phyloP scores from a whole-genome alignment of 306 rosid genomes.

The Trifolium pratense region DNA sequence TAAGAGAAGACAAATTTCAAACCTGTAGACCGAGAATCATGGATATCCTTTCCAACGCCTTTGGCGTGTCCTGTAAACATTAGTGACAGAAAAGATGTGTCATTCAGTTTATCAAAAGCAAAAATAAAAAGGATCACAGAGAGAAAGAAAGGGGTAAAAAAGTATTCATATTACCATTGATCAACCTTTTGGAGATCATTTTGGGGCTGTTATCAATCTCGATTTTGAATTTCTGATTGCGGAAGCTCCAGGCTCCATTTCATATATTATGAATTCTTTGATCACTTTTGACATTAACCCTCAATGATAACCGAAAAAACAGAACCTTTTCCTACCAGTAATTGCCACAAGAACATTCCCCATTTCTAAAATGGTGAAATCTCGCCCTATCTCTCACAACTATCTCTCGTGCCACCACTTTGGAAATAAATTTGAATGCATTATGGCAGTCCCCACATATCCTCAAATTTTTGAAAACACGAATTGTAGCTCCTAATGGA shows the following conservation, averaged over 20 bases:
- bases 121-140: conserved; percentile 18
- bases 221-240: conserved; percentile 27
- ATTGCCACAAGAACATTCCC: conserved; percentile 61
- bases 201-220: conserved; percentile 32
- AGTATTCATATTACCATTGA: conserved; percentile 31
- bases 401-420: conserved; percentile 54
- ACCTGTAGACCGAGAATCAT: conserved; percentile 8
- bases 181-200: conserved; percentile 32
- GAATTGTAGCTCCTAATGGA: conserved; percentile 53
- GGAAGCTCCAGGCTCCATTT: conserved; percentile 34
- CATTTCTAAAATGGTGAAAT: conserved; percentile 56
- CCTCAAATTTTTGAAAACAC: conserved; percentile 62
- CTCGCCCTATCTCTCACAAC: conserved; percentile 59
- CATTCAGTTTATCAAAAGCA: conserved; percentile 19
- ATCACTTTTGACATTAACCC: conserved; percentile 19
- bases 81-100: background rate
- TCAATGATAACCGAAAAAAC: conserved; percentile 32
- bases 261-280: conserved; percentile 18
- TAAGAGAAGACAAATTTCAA: conserved; percentile 18
- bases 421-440: conserved; percentile 60
- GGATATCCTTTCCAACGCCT: conserved; percentile 9
- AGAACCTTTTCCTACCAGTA: conserved; percentile 54
- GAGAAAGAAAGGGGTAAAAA: conserved; percentile 1
- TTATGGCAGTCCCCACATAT: conserved; percentile 58
- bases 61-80: conserved; percentile 20